Percentiles rank a stretch among this genome's conserved stretches.
Evolutionary conservation across 352 stramenopile species (phyloP).

Genomic region (Thalassiosira hispida): DNA sequence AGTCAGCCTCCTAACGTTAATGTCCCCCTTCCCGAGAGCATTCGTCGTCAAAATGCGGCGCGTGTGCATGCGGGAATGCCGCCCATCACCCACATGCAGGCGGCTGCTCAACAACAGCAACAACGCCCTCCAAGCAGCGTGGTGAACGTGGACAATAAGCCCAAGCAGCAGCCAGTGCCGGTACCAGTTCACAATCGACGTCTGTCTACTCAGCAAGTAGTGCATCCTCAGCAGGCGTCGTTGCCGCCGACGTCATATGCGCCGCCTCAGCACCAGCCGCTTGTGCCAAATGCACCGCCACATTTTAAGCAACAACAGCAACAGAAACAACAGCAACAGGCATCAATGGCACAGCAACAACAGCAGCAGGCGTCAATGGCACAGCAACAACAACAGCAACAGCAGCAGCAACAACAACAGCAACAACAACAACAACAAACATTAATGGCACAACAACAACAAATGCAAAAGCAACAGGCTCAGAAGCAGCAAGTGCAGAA

Average conservation of each 20-base stretch:
- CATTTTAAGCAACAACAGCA: slow-evolving; percentile 15
- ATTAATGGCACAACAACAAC: slow-evolving; percentile 2
- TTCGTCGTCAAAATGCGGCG: slow-evolving; percentile 36
- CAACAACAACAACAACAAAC: background rate
- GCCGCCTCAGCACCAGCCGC: slow-evolving; percentile 7
- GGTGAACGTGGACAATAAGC: too few species aligned
- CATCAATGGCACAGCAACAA: slow-evolving; percentile 17
- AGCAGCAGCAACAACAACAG: slow-evolving; percentile 11
- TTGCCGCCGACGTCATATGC: slow-evolving; percentile 2
- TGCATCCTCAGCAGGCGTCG: background rate
- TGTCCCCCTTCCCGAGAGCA: too few species aligned
- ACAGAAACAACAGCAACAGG: background rate
- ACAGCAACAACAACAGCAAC: slow-evolving; percentile 8
- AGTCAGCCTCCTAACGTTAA: too few species aligned
- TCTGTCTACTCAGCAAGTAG: background rate
- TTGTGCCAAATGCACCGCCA: background rate
- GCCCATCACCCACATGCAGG: background rate
- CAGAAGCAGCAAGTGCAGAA: background rate
- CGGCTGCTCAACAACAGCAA: too few species aligned
- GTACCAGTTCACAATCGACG: too few species aligned
- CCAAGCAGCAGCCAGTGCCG: too few species aligned
- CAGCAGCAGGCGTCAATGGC: background rate
- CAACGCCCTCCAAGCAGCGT: too few species aligned
- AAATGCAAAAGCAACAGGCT: background rate
- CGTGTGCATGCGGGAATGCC: slow-evolving; percentile 23